phyloP scores from a whole-genome alignment of 306 rosid species.

The Fagus sylvatica region DNA sequence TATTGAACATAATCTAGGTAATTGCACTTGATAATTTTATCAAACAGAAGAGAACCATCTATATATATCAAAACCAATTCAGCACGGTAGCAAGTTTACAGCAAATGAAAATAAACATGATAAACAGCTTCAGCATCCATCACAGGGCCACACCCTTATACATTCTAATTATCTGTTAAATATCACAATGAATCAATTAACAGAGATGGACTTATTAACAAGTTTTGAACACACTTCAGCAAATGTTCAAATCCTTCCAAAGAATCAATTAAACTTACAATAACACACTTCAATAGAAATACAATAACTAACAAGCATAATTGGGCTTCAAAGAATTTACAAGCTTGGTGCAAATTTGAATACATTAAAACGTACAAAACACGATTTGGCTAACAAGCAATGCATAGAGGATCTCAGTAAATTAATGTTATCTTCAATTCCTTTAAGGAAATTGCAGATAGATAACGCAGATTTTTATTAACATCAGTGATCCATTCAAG shows the following conservation, averaged over 20 bases:
- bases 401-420: slow-evolving; percentile 32
- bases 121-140: too few species aligned
- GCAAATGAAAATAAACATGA: background rate
- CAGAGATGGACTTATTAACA: background rate
- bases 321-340: background rate
- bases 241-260: background rate
- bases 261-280: background rate
- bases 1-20: too few species aligned
- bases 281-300: background rate
- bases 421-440: slow-evolving; percentile 28
- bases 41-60: background rate
- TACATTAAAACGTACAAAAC: background rate
- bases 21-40: too few species aligned
- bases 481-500: slow-evolving; percentile 11
- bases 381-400: background rate
- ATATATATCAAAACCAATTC: background rate
- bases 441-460: slow-evolving; percentile 31
- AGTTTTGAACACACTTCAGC: background rate
- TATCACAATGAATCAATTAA: background rate
- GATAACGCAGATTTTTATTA: slow-evolving; percentile 58
- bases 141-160: background rate
- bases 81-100: background rate
- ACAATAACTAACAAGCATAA: background rate
- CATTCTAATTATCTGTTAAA: background rate
- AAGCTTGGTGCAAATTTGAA: background rate